Conservation (phyloP, 2,329 filamentous ascomycete genomes). For the Cytospora leucostoma region DNA sequence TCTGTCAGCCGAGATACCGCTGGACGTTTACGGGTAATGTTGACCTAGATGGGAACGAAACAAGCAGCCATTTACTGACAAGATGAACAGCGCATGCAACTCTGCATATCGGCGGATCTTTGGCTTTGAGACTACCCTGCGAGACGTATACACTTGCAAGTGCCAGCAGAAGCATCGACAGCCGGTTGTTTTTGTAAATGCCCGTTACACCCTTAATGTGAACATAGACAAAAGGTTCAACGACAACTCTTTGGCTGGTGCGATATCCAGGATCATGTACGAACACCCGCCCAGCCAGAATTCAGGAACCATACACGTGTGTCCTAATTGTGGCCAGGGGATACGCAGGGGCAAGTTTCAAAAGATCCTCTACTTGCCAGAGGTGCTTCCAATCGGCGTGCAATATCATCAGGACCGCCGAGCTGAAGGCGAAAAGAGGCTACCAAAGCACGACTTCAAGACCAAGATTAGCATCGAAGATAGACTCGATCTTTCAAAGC, state of each 20-base stretch:
- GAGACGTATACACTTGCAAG: background rate
- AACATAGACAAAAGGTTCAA: background rate
- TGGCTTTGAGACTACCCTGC: background rate
- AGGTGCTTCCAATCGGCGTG: background rate
- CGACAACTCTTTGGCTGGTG: background rate
- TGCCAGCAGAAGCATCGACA: background rate
- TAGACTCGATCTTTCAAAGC: background rate
- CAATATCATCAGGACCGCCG: accelerated
- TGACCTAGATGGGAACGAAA: background rate
- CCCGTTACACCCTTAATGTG: background rate
- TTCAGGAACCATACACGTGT: too few species aligned
- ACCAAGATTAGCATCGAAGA: background rate
- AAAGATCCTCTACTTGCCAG: conserved; percentile 9
- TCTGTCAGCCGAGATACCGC: background rate
- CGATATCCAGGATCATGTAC: background rate
- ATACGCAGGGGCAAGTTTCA: background rate
- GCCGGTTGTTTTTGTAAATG: background rate
- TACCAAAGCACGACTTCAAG: background rate
- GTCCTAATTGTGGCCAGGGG: background rate
- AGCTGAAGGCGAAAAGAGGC: background rate
- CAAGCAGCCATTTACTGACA: background rate
- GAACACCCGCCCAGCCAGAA: accelerated
- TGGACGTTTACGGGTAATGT: background rate
- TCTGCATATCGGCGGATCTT: background rate
- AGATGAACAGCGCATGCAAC: background rate